Evolutionary conservation across 495 filamentous ascomycete genomes (phyloP).

Genomic region (Trichoderma erinaceum): DNA sequence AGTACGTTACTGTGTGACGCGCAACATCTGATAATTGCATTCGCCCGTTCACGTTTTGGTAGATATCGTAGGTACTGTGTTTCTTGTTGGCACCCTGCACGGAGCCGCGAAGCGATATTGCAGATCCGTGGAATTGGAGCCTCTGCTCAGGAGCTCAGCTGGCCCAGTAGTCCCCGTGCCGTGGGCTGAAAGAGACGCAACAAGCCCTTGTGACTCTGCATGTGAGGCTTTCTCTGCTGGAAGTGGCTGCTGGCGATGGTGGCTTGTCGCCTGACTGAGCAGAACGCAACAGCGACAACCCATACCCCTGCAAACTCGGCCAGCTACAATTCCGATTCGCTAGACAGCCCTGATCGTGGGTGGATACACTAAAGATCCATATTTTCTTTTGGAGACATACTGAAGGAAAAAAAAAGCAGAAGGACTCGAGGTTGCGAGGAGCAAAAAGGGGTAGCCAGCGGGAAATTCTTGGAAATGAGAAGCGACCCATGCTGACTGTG

Average conservation of each 20-base stretch:
- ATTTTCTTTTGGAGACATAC: background rate
- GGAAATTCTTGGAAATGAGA: background rate
- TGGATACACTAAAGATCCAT: slow-evolving; percentile 1
- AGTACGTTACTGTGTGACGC: background rate
- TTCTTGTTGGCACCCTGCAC: background rate
- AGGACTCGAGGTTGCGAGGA: background rate
- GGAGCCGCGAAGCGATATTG: background rate
- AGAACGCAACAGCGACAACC: background rate
- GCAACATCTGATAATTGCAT: slow-evolving; percentile 7
- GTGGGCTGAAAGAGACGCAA: slow-evolving; percentile 1
- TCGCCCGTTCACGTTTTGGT: background rate
- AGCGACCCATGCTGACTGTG: background rate
- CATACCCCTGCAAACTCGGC: background rate
- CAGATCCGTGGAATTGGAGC: background rate
- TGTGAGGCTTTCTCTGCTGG: background rate
- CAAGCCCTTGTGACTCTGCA: background rate
- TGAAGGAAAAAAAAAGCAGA: background rate
- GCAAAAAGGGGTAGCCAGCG: background rate
- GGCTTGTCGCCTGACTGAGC: slow-evolving; percentile 12
- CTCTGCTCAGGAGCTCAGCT: slow-evolving; percentile 8
- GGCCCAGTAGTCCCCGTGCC: background rate
- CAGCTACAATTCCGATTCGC: slow-evolving; percentile 11
- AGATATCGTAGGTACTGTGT: background rate
- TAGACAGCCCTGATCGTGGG: slow-evolving; percentile 1
- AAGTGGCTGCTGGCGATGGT: background rate